phyloP scores from a whole-genome alignment of 129 eudicot species.

The Helianthus annuus region DNA sequence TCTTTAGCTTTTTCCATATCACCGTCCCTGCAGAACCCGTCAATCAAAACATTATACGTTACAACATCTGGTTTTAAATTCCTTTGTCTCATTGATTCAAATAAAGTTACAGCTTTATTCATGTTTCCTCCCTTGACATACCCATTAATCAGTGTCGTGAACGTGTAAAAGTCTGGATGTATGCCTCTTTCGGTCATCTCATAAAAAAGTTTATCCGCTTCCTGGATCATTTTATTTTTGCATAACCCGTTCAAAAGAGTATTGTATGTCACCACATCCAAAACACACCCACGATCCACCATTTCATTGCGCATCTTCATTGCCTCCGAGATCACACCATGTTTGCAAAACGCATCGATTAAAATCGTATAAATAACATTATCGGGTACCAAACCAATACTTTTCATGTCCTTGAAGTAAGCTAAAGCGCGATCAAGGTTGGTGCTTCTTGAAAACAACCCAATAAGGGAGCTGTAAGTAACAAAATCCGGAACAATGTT shows the following conservation, averaged over 20 bases:
- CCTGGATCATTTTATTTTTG: conserved; percentile 54
- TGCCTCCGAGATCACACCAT: conserved; percentile 60
- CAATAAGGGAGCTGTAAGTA: conserved; percentile 64
- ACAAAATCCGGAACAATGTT: conserved; percentile 59
- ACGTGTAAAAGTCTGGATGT: conserved; percentile 68
- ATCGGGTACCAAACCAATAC: conserved; percentile 62
- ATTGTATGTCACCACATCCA: conserved; percentile 79
- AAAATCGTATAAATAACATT: conserved; percentile 69
- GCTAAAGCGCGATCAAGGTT: conserved; percentile 56
- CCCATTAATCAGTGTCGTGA: conserved; percentile 63
- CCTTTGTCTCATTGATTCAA: conserved; percentile 56
- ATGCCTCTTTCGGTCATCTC: conserved; percentile 75
- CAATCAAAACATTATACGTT: conserved; percentile 71
- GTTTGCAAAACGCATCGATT: conserved; percentile 62
- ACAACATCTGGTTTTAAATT: conserved; percentile 75
- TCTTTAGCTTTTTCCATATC: conserved; percentile 68
- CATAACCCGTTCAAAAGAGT: conserved; percentile 74
- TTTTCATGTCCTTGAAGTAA: conserved; percentile 56
- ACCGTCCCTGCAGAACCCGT: conserved; percentile 79
- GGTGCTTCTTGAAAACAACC: conserved; percentile 57
- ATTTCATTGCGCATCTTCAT: conserved; percentile 74
- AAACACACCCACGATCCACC: conserved; percentile 59
- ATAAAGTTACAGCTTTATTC: conserved; percentile 53
- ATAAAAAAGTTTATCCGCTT: conserved; percentile 63
- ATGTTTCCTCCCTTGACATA: conserved; percentile 59